Evolutionary conservation across 192 early-diverging fungal genomes (phyloP).

Genomic region (Coemansia biformis): DNA sequence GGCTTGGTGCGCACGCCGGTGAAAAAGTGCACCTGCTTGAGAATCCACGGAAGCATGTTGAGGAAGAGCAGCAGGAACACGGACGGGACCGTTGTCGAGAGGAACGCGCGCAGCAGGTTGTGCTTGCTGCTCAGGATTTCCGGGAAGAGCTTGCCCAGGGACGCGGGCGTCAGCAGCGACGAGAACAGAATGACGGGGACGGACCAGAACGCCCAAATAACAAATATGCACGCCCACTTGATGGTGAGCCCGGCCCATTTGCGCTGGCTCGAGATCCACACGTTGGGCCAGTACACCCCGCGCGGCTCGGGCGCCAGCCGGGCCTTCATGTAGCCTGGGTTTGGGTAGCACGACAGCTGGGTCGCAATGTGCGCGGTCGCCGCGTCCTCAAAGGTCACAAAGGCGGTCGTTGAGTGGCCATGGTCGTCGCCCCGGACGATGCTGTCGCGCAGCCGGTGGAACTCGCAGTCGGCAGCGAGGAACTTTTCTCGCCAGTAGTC

Average conservation of each 20-base stretch:
- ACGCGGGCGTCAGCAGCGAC: constrained; percentile 59
- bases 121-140: constrained; percentile 52
- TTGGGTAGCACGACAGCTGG: constrained; percentile 60
- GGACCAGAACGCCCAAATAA: constrained; percentile 73
- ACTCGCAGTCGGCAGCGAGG: constrained; percentile 52
- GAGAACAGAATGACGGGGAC: constrained; percentile 65
- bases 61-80: constrained; percentile 66
- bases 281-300: constrained; percentile 70
- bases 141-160: constrained; percentile 58
- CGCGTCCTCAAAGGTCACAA: constrained; percentile 75
- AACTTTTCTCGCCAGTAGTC: constrained; percentile 57
- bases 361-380: constrained; percentile 63
- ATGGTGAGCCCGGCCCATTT: constrained; percentile 51
- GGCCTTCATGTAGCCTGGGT: constrained; percentile 61
- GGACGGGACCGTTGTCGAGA: constrained; percentile 68
- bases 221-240: constrained; percentile 53
- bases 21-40: constrained; percentile 49
- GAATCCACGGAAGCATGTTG: constrained; percentile 63
- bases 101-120: constrained; percentile 53
- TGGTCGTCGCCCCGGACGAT: constrained; percentile 11
- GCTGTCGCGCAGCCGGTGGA: constrained; percentile 43
- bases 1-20: constrained; percentile 44
- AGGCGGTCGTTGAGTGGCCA: constrained; percentile 57
- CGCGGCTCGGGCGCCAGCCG: constrained; percentile 68
- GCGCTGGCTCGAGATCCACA: constrained; percentile 58